These are phyloP conservation scores for Pleurotus citrinopileatus DNA, from an alignment of 768 basidiomycete species.

Conservation along the genomic window DNA sequence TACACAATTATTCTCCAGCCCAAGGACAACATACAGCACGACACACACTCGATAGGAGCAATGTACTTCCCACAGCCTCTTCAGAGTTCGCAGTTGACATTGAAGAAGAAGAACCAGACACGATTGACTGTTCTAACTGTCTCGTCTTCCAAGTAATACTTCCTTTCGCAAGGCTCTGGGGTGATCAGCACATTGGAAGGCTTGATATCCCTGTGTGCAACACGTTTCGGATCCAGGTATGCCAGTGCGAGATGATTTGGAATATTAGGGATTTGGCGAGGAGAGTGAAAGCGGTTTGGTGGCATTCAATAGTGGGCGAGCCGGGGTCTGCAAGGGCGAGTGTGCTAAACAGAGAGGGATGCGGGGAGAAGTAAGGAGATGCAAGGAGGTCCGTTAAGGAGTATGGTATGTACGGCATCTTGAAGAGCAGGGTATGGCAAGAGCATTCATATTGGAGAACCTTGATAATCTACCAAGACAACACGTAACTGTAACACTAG, in stretches of 20 bases:
- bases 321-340: constrained; percentile 16
- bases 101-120: neutral
- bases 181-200: constrained; percentile 77
- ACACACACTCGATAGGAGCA: too few relatives aligned
- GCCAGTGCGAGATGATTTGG: constrained; percentile 66
- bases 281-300: constrained; percentile 37
- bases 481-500: constrained; percentile 15
- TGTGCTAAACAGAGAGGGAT: constrained; percentile 20
- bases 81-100: too few relatives aligned
- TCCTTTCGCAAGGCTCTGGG: constrained; percentile 12
- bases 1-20: neutral
- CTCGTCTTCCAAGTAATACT: neutral
- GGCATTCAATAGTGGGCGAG: constrained; percentile 11
- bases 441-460: constrained; percentile 44
- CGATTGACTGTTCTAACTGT: neutral
- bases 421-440: constrained; percentile 45
- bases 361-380: constrained; percentile 48
- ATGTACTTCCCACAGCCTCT: too few relatives aligned
- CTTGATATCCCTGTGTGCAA: constrained; percentile 89
- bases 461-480: constrained; percentile 14
- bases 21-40: too few relatives aligned
- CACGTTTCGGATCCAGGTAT: constrained; percentile 58
- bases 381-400: constrained; percentile 49
- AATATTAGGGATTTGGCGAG: constrained; percentile 61
- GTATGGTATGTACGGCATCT: constrained; percentile 67